Evolutionary conservation across 441 rosid species (phyloP), one percentile per base, ranked within the genome.

Genomic region (Aquilaria agallochum): DNA sequence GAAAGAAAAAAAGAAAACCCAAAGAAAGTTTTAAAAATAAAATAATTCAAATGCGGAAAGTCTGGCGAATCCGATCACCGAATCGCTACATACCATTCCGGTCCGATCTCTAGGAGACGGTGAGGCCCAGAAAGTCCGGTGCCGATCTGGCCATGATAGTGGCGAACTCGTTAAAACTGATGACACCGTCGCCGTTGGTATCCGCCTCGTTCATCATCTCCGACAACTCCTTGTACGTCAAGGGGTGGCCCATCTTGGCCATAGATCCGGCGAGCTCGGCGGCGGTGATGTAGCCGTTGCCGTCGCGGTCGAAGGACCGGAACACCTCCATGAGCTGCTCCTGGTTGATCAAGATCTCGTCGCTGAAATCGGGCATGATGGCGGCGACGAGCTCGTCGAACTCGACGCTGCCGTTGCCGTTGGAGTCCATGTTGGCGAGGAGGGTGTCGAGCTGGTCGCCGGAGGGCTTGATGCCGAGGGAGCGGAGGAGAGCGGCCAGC

Each of bases 111-210:
- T 62, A 69, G 0, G 76, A 50, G 34, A 68, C 60, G 20, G 74
- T 52, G 30, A 83, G 61, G 59, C 97, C 96, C 34, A 90, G 87
- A 77, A 85, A 88, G 62, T 88, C 96, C 51, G 84, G 65, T 2
- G 98, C 98, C 12, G 97, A 93, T 61, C 76, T 87, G 10, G 92
- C 89, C 89, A 83, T 80, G 40, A 77, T 77, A 65, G 71, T 71
- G 10, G 86, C 76, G 53, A 84, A 84, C 33, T 84, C 89, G 49
- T 69, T 55, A 56, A 84, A 84, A 74, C 86, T 84, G 64, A 84
- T 66, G 40, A 84, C 86, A 2, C 89, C 89, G 58, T 84, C 89
- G 56, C 89, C 89, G 56, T 84, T 81, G 56, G 83, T 70, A 60
- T 84, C 89, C 32, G 89, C 89, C 58, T 79, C 80, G 60, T 32